A percentile compares a stretch with the other conserved stretches of the same genome.
phyloP scores from a whole-genome alignment of 2,329 filamentous ascomycete genomes.

The Beauveria asiatica region DNA sequence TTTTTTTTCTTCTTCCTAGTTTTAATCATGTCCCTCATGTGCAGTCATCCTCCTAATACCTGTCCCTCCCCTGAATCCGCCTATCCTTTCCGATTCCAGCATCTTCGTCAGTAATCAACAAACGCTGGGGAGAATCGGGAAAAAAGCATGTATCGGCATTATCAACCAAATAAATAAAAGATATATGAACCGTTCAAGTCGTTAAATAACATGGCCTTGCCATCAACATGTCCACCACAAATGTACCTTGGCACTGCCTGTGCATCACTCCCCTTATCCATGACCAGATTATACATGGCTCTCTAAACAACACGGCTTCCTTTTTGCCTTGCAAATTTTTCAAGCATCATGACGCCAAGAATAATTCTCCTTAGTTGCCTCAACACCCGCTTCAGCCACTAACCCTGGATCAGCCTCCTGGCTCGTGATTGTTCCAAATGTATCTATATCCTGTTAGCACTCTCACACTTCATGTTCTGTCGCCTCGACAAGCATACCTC shows the following conservation, averaged over 20 bases:
- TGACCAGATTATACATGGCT: not conserved
- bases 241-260: not conserved
- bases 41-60: not conserved
- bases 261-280: not conserved
- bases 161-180: constrained; percentile 1
- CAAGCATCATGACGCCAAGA: not conserved
- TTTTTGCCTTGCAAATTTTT: not conserved
- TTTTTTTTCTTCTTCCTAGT: not conserved
- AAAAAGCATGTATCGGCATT: not conserved
- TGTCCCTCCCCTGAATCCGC: not conserved
- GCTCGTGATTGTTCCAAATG: constrained; percentile 43
- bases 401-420: constrained; percentile 39
- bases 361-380: not conserved
- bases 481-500: constrained; percentile 35
- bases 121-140: not conserved
- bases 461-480: not conserved
- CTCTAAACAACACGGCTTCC: not conserved
- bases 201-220: constrained; percentile 6
- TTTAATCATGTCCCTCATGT: not conserved
- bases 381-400: not conserved
- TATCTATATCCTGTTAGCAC: constrained; percentile 30
- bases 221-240: constrained; percentile 5
- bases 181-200: constrained; percentile 8
- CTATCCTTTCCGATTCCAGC: not conserved
- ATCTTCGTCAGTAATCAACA: too few species aligned